Evolutionary conservation across 441 rosid genomes (phyloP), one percentile per base, ranked within the genome.

Genomic region (Hura crepitans): DNA sequence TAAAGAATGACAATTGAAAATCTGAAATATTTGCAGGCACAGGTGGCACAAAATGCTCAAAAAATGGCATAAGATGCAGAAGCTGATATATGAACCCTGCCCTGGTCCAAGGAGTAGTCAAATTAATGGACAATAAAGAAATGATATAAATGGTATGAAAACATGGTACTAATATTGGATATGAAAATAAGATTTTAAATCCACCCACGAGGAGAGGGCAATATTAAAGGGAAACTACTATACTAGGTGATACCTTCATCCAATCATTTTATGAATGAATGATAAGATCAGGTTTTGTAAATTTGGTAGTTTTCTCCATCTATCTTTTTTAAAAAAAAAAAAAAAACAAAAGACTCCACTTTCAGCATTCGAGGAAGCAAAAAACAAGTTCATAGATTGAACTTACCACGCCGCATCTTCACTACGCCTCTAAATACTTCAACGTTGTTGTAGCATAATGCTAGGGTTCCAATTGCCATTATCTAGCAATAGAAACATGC

Each of bases 381-480:
- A 72, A 18, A 45, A 53, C 28, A 65, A 65, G 60, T 56, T 46
- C 62, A 10, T 3, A 46, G 69, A 68, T 27, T 23, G 71, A 59
- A 75, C 91, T 82, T 84, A 96, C 99, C 99, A 53, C 97, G 92
- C 81, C 98, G 89, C 91, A 96, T 74, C 79, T 93, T 91, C 76
- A 93, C 96, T 0, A 87, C 96, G 2, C 96, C 95, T 84, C 92
- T 82, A 81, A 96, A 96, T 80, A 96, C 89, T 86, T 93, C 91
- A 51, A 89, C 69, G 76, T 93, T 89, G 87, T 91, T 86, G 83
- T 89, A 89, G 85, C 98, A 89, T 66, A 93, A 64, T 66, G 96
- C 92, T 67, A 91, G 83, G 25, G 99, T 96, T 82, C 96, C 99
- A 79, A 93, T 88, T 47, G 96, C 96, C 97, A 93, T 89, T 76